A percentile compares a stretch with the other conserved stretches of the same genome.
Evolutionary conservation across 345 rosid species (phyloP).

Genomic region (Toxicodendron radicans): DNA sequence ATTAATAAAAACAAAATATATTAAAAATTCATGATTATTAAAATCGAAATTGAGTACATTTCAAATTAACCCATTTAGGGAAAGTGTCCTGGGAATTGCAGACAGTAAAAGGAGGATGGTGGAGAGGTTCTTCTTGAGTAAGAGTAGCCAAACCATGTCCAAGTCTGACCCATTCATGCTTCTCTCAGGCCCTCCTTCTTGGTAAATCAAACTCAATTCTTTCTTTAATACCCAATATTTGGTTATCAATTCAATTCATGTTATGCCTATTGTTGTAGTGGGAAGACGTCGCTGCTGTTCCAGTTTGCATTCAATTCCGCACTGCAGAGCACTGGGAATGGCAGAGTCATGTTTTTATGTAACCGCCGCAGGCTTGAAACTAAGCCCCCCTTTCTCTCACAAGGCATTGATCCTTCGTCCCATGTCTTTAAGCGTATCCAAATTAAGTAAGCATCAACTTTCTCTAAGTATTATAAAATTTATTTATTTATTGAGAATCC

Average conservation of each 20-base stretch:
- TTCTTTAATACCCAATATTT: not conserved
- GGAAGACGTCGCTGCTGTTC: constrained; percentile 81
- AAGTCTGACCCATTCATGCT: constrained; percentile 42
- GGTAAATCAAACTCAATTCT: constrained; percentile 29
- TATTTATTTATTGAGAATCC: no score
- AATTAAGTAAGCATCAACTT: constrained; percentile 57
- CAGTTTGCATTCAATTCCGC: constrained; percentile 73
- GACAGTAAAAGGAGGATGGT: constrained; percentile 26
- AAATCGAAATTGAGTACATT: no score
- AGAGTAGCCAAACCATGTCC: not conserved
- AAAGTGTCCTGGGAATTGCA: no score
- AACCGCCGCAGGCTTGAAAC: constrained; percentile 55
- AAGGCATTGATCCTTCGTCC: constrained; percentile 69
- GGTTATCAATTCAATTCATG: not conserved
- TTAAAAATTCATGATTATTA: no score
- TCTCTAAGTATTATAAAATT: no score
- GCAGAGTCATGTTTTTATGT: constrained; percentile 68
- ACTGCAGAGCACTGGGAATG: constrained; percentile 8
- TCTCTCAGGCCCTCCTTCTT: constrained; percentile 72
- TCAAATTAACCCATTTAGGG: no score
- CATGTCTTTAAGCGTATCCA: constrained; percentile 59
- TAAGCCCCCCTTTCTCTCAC: constrained; percentile 74
- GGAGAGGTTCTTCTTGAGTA: constrained; percentile 47
- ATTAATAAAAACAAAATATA: no score
- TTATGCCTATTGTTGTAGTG: constrained; percentile 40